Conservation (phyloP, 2,329 filamentous ascomycete genomes). For the Aspergillus costaricaensis region DNA sequence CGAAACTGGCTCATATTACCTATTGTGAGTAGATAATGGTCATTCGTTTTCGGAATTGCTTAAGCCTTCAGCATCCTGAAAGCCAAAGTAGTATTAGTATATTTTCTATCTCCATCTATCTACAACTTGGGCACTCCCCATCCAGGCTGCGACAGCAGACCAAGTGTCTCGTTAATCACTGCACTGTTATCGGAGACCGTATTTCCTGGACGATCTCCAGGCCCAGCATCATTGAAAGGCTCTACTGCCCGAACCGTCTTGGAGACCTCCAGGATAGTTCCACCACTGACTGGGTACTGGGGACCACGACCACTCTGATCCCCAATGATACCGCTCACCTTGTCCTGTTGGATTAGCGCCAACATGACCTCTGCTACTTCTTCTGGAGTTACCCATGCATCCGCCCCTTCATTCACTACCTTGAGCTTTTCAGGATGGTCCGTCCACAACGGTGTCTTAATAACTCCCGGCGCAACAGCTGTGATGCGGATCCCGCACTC, state of each 20-base stretch:
- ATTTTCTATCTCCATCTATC: not conserved
- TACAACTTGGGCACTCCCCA: slow-evolving; percentile 50
- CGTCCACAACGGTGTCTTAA: slow-evolving; percentile 64
- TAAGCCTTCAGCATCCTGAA: no score
- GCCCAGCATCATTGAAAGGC: slow-evolving; percentile 57
- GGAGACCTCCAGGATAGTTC: slow-evolving; percentile 59
- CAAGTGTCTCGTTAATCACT: slow-evolving; percentile 54
- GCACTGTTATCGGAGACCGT: slow-evolving; percentile 46
- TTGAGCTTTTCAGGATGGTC: slow-evolving; percentile 62
- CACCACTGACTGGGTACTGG: slow-evolving; percentile 46
- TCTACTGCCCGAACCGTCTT: slow-evolving; percentile 55
- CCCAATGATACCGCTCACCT: slow-evolving; percentile 40
- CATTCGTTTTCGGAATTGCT: no score
- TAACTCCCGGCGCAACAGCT: slow-evolving; percentile 61
- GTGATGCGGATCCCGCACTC: slow-evolving; percentile 58
- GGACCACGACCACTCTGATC: slow-evolving; percentile 32
- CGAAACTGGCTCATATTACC: no score
- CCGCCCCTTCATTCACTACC: slow-evolving; percentile 50
- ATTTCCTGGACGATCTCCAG: slow-evolving; percentile 49
- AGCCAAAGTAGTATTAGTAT: no score
- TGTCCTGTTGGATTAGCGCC: slow-evolving; percentile 54
- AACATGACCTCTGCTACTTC: slow-evolving; percentile 63
- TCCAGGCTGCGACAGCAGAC: slow-evolving; percentile 48
- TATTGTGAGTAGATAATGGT: no score
- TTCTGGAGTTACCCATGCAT: slow-evolving; percentile 62